phyloP scores from a whole-genome alignment of 2,329 filamentous ascomycete genomes.

The Phoma herbarum region DNA sequence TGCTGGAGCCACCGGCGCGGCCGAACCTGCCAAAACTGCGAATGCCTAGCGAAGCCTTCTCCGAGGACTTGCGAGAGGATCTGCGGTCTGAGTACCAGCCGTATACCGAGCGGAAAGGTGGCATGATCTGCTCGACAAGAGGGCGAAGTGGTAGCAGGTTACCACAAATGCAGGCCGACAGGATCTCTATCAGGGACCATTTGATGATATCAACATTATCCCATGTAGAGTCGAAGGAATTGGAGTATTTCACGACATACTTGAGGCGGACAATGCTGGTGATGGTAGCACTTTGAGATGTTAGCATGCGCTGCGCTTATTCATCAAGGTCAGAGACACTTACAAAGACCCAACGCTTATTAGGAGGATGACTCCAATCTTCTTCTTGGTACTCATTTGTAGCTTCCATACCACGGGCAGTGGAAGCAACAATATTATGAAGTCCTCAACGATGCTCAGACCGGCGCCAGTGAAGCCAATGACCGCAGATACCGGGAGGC shows the following conservation, averaged over 20 bases:
- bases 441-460: slow-evolving; percentile 24
- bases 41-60: not conserved
- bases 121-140: slow-evolving; percentile 18
- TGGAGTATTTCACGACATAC: slow-evolving; percentile 26
- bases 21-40: not conserved
- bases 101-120: slow-evolving; percentile 6
- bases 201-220: slow-evolving; percentile 31
- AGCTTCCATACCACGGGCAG: slow-evolving; percentile 24
- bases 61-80: not conserved
- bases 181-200: slow-evolving; percentile 31
- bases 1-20: not conserved
- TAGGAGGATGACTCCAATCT: slow-evolving; percentile 21
- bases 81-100: not conserved
- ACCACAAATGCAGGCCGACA: slow-evolving; percentile 28
- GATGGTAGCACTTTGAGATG: slow-evolving; percentile 19
- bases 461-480: slow-evolving; percentile 26
- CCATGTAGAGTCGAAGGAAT: slow-evolving; percentile 28
- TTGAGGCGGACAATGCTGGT: slow-evolving; percentile 29
- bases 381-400: slow-evolving; percentile 28
- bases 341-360: slow-evolving; percentile 29
- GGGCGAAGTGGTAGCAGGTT: slow-evolving; percentile 24
- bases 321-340: not conserved
- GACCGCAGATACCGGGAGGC: slow-evolving; percentile 18
- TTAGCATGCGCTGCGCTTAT: slow-evolving; percentile 1
- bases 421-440: slow-evolving; percentile 29